Percentiles rank a stretch among this genome's conserved stretches.
These are phyloP conservation scores for Geranium brycei DNA, from an alignment of 345 rosid genomes.

Conservation along the genomic window DNA sequence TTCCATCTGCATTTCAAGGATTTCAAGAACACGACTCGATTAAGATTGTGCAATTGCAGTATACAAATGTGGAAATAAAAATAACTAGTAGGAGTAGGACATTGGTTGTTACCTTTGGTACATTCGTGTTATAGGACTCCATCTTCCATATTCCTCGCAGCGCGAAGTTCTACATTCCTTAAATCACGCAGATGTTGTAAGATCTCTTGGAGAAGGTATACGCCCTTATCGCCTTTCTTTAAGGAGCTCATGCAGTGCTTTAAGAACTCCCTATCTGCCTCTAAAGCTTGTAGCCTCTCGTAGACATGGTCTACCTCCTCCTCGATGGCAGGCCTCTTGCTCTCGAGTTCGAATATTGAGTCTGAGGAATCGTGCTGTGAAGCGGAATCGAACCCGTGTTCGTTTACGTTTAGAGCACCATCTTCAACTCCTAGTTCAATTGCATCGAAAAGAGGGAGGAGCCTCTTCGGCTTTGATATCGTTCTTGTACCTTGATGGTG, in stretches of 20 bases:
- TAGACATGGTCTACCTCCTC: conserved; percentile 80
- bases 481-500: conserved; percentile 21
- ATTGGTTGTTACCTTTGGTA: too few relatives aligned
- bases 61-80: too few relatives aligned
- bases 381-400: conserved; percentile 20
- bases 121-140: conserved; percentile 9
- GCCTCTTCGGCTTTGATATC: conserved; percentile 58
- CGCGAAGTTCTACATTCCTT: conserved; percentile 40
- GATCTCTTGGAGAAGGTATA: conserved; percentile 67
- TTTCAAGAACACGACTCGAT: too few relatives aligned
- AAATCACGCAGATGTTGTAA: conserved; percentile 78
- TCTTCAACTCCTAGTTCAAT: conserved; percentile 41
- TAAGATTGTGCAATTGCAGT: too few relatives aligned
- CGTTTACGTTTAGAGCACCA: conserved; percentile 22
- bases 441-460: conserved; percentile 83
- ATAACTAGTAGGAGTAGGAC: too few relatives aligned
- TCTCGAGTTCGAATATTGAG: conserved; percentile 15
- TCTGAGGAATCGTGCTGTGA: too few relatives aligned
- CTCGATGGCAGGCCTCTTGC: conserved; percentile 29
- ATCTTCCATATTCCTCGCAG: conserved; percentile 25
- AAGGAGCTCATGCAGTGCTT: conserved; percentile 74
- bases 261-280: conserved; percentile 90
- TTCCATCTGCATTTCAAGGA: too few relatives aligned
- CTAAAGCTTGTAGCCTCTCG: conserved; percentile 78
- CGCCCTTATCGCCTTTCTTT: conserved; percentile 84